Evolutionary conservation across 805 yeast species (phyloP), one percentile per base, ranked within the genome.

Genomic region (Kuraishia piskuri): DNA sequence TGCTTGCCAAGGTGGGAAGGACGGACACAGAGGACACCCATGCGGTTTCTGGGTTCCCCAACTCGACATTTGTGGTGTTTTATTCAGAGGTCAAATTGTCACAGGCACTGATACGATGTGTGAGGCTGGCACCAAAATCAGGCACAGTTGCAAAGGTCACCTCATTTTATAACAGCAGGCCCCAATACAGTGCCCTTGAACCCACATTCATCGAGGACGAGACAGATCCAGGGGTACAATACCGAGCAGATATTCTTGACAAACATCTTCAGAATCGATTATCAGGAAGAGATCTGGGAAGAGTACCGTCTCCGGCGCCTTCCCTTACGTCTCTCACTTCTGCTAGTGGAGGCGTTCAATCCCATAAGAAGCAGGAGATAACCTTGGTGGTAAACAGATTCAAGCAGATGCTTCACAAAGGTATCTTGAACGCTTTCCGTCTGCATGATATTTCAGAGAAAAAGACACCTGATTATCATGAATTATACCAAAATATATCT

Each of bases 401-500:
- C 24, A 23, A 44, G 23, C 22, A 31, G 22, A 44, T 36, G 17
- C 52, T 66, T 12, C 63, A 71, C 1, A 60, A 59, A 48, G 58
- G 68, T 47, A 65, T 70, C 20, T 58, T 66, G 7, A 61, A 70
- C 46, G 72, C 71, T 5, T 56, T 70, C 48, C 58, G 74, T 24
- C 53, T 70, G 25, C 57, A 72, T 48, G 69, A 67, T 8, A 61
- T 70, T 60, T 6, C 40, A 31, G 66, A 9, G 24, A 68, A 46
- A 60, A 61, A 53, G 57, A 63, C 54, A 25, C 63, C 46, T 57
- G 71, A 54, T 55, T 67, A 58, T 63, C 68, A 55, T 58, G 68
- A 60, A n/a, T 57, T 74, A n/a, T 69, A 67, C 57, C 61, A 66
- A 50, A 64, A 68, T 55, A 64, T 74, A 0, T 68, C 62, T 53